Evolutionary conservation across 495 filamentous ascomycete species (phyloP), one percentile per base, ranked within the genome.

Genomic region (Aspergillus affinis): DNA sequence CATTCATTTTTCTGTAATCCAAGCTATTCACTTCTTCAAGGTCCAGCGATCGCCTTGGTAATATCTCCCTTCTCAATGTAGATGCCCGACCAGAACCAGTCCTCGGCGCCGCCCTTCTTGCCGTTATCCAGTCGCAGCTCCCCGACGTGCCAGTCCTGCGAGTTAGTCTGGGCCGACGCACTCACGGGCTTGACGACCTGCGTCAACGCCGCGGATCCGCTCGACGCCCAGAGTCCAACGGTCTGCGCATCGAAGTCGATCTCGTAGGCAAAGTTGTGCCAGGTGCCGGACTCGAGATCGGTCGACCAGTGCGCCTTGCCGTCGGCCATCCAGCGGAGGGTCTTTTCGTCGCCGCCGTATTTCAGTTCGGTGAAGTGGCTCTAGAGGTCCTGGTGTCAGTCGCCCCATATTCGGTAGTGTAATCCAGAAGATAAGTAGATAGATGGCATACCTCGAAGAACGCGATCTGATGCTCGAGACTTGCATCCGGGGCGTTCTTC

Each of bases 291-390:
- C 61, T 72, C 74, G 64, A 81, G 81, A 50, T 74, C 67, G 0
- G 75, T 76, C 51, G 75, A 81, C 83, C 78, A 88, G 52, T 84
- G 75, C 26, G 72, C 77, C 60, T 66, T 69, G 32, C 84, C 80
- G 47, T 74, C 72, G 12, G 82, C 80, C 57, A 79, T 75, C 83
- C 82, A 87, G 36, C 78, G 74, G 13, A 86, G 76, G 23, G 74
- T 73, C 57, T 74, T 73, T 54, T 88, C 84, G 52, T 27, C 79
- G 56, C 80, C 82, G 57, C 88, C 89, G 61, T 84, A 84, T 76
- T 91, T 90, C 69, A 91, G 72, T 76, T 90, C 88, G 57, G 88
- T 90, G 72, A 90, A 90, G 75, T 90, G 87, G 69, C 78, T 84
- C 77, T 90, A 81, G 23, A 26, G 23, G 23, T 2, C 23, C 23